These are phyloP conservation scores for Diplodia intermedia DNA, from an alignment of 2,329 filamentous ascomycete genomes.

Conservation along the genomic window DNA sequence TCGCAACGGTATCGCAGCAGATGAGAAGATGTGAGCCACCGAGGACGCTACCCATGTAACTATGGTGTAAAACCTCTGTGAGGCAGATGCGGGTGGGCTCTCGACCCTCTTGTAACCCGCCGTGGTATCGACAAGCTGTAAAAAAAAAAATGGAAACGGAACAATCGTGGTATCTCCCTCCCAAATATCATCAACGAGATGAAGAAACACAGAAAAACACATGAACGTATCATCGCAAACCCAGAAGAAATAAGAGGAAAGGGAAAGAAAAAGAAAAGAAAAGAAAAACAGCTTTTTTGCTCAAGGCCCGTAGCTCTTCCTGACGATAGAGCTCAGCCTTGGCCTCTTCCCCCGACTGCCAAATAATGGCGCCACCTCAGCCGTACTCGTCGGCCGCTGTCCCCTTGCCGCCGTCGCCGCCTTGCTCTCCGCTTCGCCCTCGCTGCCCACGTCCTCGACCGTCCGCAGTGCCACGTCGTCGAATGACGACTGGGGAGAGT, in stretches of 20 bases:
- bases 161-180: slow-evolving; percentile 9
- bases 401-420: background rate
- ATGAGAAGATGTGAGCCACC: no score
- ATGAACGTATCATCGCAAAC: background rate
- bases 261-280: background rate
- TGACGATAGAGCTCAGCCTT: background rate
- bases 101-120: no score
- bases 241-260: background rate
- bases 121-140: background rate
- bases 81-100: no score
- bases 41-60: no score
- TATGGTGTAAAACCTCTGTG: no score
- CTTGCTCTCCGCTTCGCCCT: background rate
- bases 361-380: slow-evolving; percentile 9
- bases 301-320: slow-evolving; percentile 25
- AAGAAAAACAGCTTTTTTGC: background rate
- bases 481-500: slow-evolving; percentile 13
- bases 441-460: background rate
- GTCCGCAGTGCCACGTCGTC: slow-evolving; percentile 26
- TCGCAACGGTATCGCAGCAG: background rate
- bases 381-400: background rate
- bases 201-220: background rate
- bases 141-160: background rate
- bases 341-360: slow-evolving; percentile 10
- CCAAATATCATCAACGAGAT: background rate